phyloP scores from a whole-genome alignment of 768 basidiomycete genomes.

The Boletus bicolor region DNA sequence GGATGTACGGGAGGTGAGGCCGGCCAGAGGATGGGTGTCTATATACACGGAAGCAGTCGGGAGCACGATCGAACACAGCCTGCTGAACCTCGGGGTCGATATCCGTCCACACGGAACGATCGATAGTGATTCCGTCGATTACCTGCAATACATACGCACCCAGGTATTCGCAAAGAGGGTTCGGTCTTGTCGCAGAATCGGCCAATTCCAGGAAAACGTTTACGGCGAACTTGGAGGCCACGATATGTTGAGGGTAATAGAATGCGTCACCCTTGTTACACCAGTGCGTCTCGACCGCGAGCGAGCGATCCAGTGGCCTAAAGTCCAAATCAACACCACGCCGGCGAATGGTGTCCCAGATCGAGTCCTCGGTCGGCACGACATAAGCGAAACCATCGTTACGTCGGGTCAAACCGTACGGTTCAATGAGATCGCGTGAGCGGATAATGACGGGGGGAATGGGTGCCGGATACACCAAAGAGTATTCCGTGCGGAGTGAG shows the following conservation, averaged over 20 bases:
- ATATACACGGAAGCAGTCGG: background rate
- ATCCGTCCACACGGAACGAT: background rate
- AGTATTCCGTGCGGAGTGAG: constrained; percentile 6
- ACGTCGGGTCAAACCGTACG: background rate
- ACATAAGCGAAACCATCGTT: constrained; percentile 5
- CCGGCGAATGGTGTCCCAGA: constrained; percentile 12
- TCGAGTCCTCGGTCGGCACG: constrained; percentile 7
- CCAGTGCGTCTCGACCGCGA: background rate
- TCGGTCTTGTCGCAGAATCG: background rate
- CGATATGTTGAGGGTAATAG: constrained; percentile 17
- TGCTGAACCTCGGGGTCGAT: constrained; percentile 6
- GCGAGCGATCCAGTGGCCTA: constrained; percentile 1
- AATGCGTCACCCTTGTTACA: background rate
- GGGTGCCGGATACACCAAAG: constrained; percentile 14
- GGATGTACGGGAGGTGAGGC: constrained; percentile 11
- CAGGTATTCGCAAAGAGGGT: constrained; percentile 18
- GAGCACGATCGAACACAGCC: constrained; percentile 1
- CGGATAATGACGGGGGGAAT: constrained; percentile 24
- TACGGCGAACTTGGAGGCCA: constrained; percentile 21
- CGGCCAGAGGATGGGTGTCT: background rate
- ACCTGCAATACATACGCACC: constrained; percentile 23
- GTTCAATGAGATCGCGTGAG: constrained; percentile 13
- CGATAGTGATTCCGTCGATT: background rate
- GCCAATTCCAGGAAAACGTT: constrained; percentile 23
- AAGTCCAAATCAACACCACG: constrained; percentile 14